Evolutionary conservation across 345 rosid genomes (phyloP).

Genomic region (Pelargonium nanum): DNA sequence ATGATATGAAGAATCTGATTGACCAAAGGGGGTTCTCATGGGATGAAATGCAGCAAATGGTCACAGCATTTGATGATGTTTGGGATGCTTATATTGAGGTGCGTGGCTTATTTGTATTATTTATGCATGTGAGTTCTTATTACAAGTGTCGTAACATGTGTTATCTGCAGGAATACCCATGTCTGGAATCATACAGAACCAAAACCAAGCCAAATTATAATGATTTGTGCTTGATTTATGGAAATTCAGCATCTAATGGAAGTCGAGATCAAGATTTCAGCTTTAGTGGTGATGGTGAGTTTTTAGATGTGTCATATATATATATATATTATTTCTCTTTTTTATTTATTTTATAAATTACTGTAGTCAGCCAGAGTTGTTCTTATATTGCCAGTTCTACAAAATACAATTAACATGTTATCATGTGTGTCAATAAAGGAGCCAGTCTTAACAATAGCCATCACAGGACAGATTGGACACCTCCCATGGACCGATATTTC

Average conservation of each 20-base stretch:
- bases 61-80: conserved; percentile 28
- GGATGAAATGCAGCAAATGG: conserved; percentile 30
- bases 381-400: not conserved
- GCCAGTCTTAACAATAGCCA: conserved; percentile 15
- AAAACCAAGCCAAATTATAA: conserved; percentile 31
- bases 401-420: not conserved
- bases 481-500: conserved; percentile 38
- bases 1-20: conserved; percentile 26
- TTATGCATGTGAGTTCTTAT: not conserved
- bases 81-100: conserved; percentile 66
- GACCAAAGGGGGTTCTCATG: conserved; percentile 28
- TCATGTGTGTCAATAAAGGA: conserved; percentile 17
- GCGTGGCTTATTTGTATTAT: not conserved
- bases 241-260: conserved; percentile 21
- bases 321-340: not conserved
- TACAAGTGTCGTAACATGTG: not conserved
- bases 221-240: conserved; percentile 41
- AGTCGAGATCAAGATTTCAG: conserved; percentile 14
- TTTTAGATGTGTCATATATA: not conserved
- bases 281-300: conserved; percentile 20
- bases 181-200: conserved; percentile 39
- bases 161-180: conserved; percentile 53
- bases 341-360: too few relatives aligned
- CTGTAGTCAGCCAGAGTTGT: too few relatives aligned
- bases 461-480: conserved; percentile 29